Evolutionary conservation across 108 stramenopile species (phyloP), one percentile per base, ranked within the genome.

Genomic region (Pseudonitzschia multistriata): DNA sequence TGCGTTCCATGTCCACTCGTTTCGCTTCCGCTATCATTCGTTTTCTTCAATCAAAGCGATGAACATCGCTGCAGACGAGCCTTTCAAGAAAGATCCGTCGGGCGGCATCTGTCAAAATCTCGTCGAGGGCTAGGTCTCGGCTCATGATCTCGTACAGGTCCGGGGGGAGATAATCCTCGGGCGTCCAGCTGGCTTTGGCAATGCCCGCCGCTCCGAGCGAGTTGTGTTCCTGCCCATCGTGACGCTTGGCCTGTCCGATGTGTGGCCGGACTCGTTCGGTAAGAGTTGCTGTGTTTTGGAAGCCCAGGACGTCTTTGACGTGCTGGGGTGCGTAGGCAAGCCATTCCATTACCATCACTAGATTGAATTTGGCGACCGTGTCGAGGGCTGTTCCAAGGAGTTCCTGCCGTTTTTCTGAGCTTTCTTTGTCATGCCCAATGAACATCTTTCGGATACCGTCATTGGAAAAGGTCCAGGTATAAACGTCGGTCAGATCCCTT

Each of bases 261-360:
- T 89, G 91, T 14, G 91, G 91, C 62, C 91, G 71, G 5, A 88
- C 82, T 3, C 88, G 79, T 39, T 84, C 76, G n/a, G 86, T 92
- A 66, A 92, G 55, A 8, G 79, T 74, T 0, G 73, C 64, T 19
- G 83, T 74, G 55, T 92, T 83, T 49, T 78, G 59, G 74, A 89
- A 92, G 2, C 91, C 91, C 69, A 92, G 60, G 8, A 89, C 81
- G n/a, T 76, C 76, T 13, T 45, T 28, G 6, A 92, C 85, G 56
- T 80, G 74, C 11, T 70, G 57, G 45, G 74, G 83, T 21, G 86
- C 83, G 66, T 92, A 92, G n/a, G 86, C 88, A 55, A 92, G 60
- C 86, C 85, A 92, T 64, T 92, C 91, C 88, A 92, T 92, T 17
- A 71, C 74, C 59, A 89, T 49, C 0, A 92, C 86, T n/a, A 92